Base-by-base conservation (phyloP, 2,329 filamentous ascomycete genomes). In the Hymenoscyphus salicellus region DNA sequence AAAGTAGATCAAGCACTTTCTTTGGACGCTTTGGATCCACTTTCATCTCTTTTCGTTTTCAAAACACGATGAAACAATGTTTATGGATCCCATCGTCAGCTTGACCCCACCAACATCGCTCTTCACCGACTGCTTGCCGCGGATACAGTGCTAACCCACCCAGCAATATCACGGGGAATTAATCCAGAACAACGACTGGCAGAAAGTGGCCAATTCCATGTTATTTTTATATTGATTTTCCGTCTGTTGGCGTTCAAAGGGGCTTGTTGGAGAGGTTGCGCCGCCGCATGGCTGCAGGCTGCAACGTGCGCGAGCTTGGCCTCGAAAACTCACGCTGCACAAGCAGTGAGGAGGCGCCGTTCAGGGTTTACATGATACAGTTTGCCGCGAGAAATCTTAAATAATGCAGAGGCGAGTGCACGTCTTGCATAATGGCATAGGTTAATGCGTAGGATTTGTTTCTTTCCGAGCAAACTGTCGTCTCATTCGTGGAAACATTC, bases 61-160 rank as follows among this genome's bases (percentile, higher is more conserved):
- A 20, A 62, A 62, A 62, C 63, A 55, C 16, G 38, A 55, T 62
- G 63, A 65, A 65, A 64, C 63, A 41, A 23, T 26, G 17, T 30
- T 26, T 60, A 30, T 36, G 58, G 58, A 23, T 32, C 28, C 28
- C 5, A 58, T 61, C 58, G 28, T 61, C 61, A 64, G 52, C 63
- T 23, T 32, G 43, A 43, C 49, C 62, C 36, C 14, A 38, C 36
- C 36, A 38, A 38, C 36, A 3, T 38, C 14, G 36, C 36, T 38
- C 36, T 38, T 17, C 36, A 38, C 36, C 36, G 36, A 38, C 14
- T 16, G 36, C 36, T 38, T 38, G 36, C 36, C 36, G 36, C 36
- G 36, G 36, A 38, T 38, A 38, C 36, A 38, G 36, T 38, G 36
- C 36, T 38, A 17, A 38, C 36, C 36, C 36, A 38, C 36, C 14